phyloP scores from a whole-genome alignment of 2,329 filamentous ascomycete genomes.

The Zymoseptoria tritici region DNA sequence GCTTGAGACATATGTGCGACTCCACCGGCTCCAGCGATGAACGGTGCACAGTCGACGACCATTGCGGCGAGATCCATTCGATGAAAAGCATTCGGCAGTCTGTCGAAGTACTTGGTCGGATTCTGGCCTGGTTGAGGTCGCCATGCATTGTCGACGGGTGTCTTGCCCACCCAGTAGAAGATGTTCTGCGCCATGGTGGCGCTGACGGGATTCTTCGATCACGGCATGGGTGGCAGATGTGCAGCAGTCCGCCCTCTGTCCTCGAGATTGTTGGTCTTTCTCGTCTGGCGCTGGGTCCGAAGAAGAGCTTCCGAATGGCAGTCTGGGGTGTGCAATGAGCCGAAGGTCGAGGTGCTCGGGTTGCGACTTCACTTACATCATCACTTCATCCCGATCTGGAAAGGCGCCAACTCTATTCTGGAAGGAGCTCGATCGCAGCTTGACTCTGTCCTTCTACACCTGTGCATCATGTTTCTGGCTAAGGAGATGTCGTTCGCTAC shows the following conservation, averaged over 20 bases:
- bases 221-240: not conserved
- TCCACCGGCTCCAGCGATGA: constrained; percentile 21
- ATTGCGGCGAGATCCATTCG: constrained; percentile 24
- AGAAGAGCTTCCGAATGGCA: not conserved
- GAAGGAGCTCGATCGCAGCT: not conserved
- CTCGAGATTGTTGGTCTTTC: not conserved
- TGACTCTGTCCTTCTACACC: not conserved
- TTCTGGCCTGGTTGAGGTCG: constrained; percentile 20
- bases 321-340: not conserved
- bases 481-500: not conserved
- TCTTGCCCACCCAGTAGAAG: constrained; percentile 28
- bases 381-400: not conserved
- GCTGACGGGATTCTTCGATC: not conserved
- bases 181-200: constrained; percentile 12
- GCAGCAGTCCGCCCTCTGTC: not conserved
- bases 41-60: constrained; percentile 24
- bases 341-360: not conserved
- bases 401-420: not conserved
- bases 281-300: not conserved
- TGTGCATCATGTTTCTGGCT: not conserved
- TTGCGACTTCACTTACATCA: not conserved
- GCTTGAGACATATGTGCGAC: constrained; percentile 24
- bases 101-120: constrained; percentile 15
- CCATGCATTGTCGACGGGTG: constrained; percentile 23
- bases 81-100: constrained; percentile 17